Conservation (phyloP, 2,329 filamentous ascomycete species). For the Ascochyta clinopodiicola region DNA sequence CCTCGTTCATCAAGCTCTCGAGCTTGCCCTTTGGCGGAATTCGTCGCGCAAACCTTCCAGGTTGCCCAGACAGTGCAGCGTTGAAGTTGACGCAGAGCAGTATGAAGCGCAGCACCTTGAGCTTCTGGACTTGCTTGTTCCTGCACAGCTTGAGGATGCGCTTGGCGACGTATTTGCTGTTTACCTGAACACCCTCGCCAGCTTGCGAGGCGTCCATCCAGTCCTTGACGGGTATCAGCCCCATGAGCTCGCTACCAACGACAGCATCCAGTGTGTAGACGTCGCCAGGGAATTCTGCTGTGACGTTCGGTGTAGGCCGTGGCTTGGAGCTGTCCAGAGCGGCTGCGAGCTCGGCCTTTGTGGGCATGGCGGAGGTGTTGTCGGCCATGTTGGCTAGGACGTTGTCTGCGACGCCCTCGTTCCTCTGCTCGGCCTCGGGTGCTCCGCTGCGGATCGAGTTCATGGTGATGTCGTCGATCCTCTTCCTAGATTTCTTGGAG, state of each 20-base stretch:
- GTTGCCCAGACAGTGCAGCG: constrained; percentile 44
- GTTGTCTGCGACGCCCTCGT: constrained; percentile 42
- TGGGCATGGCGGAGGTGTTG: constrained; percentile 69
- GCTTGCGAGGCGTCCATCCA: constrained; percentile 74
- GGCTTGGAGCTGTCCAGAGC: constrained; percentile 73
- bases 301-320: constrained; percentile 72
- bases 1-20: constrained; percentile 64
- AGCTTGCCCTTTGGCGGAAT: constrained; percentile 71
- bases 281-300: constrained; percentile 71
- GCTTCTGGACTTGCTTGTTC: constrained; percentile 55
- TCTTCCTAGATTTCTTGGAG: constrained; percentile 85
- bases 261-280: constrained; percentile 73
- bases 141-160: constrained; percentile 66
- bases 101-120: constrained; percentile 59
- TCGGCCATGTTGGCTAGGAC: constrained; percentile 70
- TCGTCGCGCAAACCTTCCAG: constrained; percentile 49
- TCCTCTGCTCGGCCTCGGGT: constrained; percentile 25
- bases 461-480: constrained; percentile 70
- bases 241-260: constrained; percentile 72
- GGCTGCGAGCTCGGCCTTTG: constrained; percentile 69
- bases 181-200: constrained; percentile 62
- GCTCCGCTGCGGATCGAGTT: constrained; percentile 67
- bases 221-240: constrained; percentile 71
- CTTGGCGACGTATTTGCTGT: constrained; percentile 69
- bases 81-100: constrained; percentile 57